Evolutionary conservation across 2,329 filamentous ascomycete species (phyloP), one percentile per base, ranked within the genome.

Genomic region (Ascochyta rabiei): DNA sequence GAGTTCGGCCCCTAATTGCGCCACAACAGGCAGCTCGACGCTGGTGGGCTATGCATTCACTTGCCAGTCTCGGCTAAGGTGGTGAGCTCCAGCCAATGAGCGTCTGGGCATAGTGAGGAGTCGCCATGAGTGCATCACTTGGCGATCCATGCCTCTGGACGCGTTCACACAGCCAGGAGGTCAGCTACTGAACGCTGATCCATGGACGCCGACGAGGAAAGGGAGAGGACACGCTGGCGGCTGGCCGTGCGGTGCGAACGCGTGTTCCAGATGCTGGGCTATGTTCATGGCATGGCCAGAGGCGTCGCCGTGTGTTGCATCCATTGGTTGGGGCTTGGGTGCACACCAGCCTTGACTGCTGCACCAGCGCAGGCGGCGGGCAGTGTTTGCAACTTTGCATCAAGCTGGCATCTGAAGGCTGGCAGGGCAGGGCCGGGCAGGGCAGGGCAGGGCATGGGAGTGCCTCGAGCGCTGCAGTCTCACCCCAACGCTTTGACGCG

Each of bases 261-360:
- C 52, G 24, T 55, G 52, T 55, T 55, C 48, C 53, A 52, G 51
- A 61, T 35, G 38, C 41, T 33, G n/a, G n/a, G 57, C 46, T 46
- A 52, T 54, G 48, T 54, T 56, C 38, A 51, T 43, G 48, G 35
- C 39, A 48, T 31, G 43, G 44, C 24, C 51, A 61, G 54, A 66
- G 61, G 64, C 59, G 63, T 63, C 57, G 60, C 61, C 62, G 62
- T 63, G 62, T 64, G 61, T 64, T 55, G 63, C 63, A 63, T 59
- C 21, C 4, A 23, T 23, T 6, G 21, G 6, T 23, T 52, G 57
- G 34, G 50, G 56, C 50, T 55, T 55, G 40, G 46, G 37, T 34
- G 47, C 41, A 28, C 30, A 18, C 43, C 48, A 47, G 53, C 44
- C 61, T 43, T 37, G 42, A 52, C 49, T 55, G 56, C 43, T 59